A percentile compares a stretch with the other conserved stretches of the same genome.
These are phyloP conservation scores for Orbilia quercus DNA, from an alignment of 2,329 filamentous ascomycete genomes.

Conservation along the genomic window DNA sequence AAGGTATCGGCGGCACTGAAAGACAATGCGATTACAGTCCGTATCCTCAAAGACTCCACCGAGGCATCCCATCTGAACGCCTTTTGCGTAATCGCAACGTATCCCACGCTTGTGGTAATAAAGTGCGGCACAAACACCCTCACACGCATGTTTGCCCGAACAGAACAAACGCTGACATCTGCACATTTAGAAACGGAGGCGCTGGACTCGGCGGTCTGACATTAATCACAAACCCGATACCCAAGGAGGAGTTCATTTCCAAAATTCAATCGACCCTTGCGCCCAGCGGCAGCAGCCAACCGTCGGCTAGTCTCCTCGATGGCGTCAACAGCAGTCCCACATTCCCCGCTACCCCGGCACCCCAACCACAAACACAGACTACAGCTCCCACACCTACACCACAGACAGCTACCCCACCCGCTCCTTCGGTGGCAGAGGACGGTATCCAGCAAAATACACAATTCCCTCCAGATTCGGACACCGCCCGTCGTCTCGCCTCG, in stretches of 20 bases:
- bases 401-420: constrained; percentile 2
- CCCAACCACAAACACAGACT: constrained; percentile 2
- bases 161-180: constrained; percentile 1
- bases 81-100: constrained; percentile 36
- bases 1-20: constrained; percentile 25
- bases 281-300: constrained; percentile 2
- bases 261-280: constrained; percentile 38
- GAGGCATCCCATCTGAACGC: constrained; percentile 48
- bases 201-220: constrained; percentile 46
- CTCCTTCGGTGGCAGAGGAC: too few species aligned
- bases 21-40: constrained; percentile 29
- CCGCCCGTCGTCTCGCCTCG: constrained; percentile 38
- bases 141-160: neutral
- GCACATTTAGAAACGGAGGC: constrained; percentile 45
- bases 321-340: constrained; percentile 49
- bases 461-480: constrained; percentile 44
- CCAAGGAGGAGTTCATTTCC: constrained; percentile 45
- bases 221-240: constrained; percentile 36
- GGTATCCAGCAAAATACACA: constrained; percentile 37
- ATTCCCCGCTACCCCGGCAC: constrained; percentile 24
- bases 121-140: constrained; percentile 20
- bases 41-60: constrained; percentile 38
- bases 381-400: constrained; percentile 5
- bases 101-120: constrained; percentile 50
- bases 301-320: constrained; percentile 37